Conservation (phyloP, 495 filamentous ascomycete genomes). For the Penicillium maclennaniae region DNA sequence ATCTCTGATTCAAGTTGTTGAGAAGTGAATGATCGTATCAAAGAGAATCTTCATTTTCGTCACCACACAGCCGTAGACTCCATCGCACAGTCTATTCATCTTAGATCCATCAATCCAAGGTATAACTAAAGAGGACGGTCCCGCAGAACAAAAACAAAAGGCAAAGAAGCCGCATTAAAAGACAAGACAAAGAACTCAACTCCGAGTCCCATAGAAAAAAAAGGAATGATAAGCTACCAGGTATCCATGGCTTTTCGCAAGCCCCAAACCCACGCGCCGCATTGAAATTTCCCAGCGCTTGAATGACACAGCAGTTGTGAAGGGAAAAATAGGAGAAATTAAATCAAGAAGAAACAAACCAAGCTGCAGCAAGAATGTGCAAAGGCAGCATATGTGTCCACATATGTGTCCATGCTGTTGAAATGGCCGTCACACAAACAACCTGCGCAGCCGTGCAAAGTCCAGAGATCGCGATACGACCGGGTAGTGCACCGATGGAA, state of each 20-base stretch:
- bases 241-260: constrained; percentile 13
- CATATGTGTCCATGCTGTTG: constrained; percentile 2
- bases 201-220: neutral
- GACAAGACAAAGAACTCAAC: constrained; percentile 1
- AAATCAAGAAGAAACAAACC: constrained; percentile 12
- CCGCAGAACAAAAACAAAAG: neutral
- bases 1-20: too few relatives aligned
- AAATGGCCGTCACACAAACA: neutral
- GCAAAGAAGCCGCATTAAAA: constrained; percentile 1
- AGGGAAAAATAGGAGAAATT: neutral
- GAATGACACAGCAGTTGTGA: constrained; percentile 12
- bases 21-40: neutral
- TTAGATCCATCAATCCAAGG: too few relatives aligned
- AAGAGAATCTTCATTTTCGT: neutral
- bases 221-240: constrained; percentile 10
- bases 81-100: too few relatives aligned
- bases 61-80: neutral
- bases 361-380: neutral
- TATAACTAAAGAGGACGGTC: too few relatives aligned
- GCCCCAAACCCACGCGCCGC: constrained; percentile 10
- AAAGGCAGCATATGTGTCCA: constrained; percentile 3
- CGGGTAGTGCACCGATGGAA: neutral
- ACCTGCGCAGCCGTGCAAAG: neutral
- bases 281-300: constrained; percentile 2
- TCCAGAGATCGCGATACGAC: constrained; percentile 2